Base-by-base conservation (phyloP, 805 yeast genomes). In the Candida sphagnicola region DNA sequence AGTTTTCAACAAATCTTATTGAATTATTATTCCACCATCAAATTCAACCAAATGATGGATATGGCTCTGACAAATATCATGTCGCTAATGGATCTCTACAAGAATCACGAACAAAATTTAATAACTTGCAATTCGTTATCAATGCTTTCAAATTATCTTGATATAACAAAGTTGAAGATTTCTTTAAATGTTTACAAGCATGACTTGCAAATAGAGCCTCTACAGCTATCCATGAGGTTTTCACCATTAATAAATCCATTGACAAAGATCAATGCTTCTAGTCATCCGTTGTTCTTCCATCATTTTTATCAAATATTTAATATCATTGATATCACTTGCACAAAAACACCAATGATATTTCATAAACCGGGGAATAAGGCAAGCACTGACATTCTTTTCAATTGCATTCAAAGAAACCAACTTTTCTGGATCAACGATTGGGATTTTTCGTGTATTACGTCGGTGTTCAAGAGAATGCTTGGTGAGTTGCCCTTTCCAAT, bases 121-220 rank as follows among this genome's bases (percentile, higher is more conserved):
- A 56, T 72, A 12, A 79, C 77, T 50, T 71, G 80, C 23, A 49
- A 67, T 4, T 61, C 65, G 32, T 57, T 83, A 25, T 62, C 77
- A n/a, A 78, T 74, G 26, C 65, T 83, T 31, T 74, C 85, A 4
- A 65, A 68, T 25, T 59, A 72, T 44, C 65, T 90, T 16, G 96
- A 90, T 58, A 78, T 91, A 31, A 82, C 95, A 3, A 73, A 73
- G 39, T 61, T 91, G 32, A 80, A 90, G 46, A 81, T 91, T 30
- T 81, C 90, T 2, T 70, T 90, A 30, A 76, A 78, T 34, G 85
- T 87, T 4, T 89, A 87, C 56, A 61, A 81, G 29, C 80, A 82
- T 51, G 85, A 87, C 48, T 71, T 72, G 41, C 72, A 73, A 39
- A 67, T 77, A 30, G 70, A 69, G 37, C 72, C 67, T n/a, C 59